phyloP scores from a whole-genome alignment of 225 moss, liverwort and hornwort species.

The Antitrichia curtipendula region DNA sequence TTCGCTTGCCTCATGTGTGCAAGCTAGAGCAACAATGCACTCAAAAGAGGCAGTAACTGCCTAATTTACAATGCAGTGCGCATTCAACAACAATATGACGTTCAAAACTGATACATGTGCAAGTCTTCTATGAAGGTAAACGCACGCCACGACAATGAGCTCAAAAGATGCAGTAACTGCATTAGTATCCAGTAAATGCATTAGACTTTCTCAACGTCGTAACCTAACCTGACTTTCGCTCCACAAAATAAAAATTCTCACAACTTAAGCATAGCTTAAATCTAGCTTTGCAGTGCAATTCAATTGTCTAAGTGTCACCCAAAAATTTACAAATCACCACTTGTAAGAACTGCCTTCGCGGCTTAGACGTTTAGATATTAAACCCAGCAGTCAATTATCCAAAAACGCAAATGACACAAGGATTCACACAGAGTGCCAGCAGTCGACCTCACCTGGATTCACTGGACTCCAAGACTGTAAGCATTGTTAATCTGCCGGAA shows the following conservation, averaged over 20 bases:
- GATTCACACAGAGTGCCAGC: background rate
- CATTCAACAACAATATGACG: background rate
- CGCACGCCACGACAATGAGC: background rate
- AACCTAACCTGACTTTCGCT: background rate
- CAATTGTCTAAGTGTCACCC: too few relatives aligned
- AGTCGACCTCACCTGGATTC: too few relatives aligned
- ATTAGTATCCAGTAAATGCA: too few relatives aligned
- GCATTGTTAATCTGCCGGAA: background rate
- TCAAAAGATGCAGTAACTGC: too few relatives aligned
- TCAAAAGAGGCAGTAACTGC: too few relatives aligned
- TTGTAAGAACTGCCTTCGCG: background rate
- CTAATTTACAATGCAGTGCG: too few relatives aligned
- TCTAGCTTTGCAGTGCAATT: too few relatives aligned
- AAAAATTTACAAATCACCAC: background rate
- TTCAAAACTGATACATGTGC: background rate
- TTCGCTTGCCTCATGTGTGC: background rate
- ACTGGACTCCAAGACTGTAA: background rate
- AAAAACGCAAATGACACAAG: too few relatives aligned
- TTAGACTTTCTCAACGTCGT: background rate
- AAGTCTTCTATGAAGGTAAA: background rate
- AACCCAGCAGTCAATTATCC: background rate
- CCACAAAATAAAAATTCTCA: too few relatives aligned
- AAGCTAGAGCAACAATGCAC: background rate
- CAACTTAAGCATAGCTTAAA: too few relatives aligned
- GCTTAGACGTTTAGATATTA: background rate